Conservation (phyloP, 192 early-diverging fungal species). For the Coemansia sp. region DNA sequence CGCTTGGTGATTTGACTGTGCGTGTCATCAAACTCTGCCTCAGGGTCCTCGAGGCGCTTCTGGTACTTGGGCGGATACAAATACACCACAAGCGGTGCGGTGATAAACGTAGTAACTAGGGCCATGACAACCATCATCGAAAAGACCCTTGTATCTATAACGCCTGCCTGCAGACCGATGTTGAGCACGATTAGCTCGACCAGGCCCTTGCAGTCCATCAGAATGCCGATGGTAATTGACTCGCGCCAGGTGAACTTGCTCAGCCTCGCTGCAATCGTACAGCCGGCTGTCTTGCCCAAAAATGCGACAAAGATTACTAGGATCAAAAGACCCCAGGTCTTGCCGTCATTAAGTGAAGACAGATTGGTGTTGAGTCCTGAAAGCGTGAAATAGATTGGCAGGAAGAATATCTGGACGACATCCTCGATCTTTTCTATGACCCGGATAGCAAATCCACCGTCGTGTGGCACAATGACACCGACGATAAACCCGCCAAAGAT, state of each 20-base stretch:
- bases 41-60: slow-evolving; percentile 31
- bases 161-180: slow-evolving; percentile 80
- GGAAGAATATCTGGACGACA: slow-evolving; percentile 75
- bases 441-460: slow-evolving; percentile 79
- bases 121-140: slow-evolving; percentile 80
- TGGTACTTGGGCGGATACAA: slow-evolving; percentile 76
- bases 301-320: slow-evolving; percentile 76
- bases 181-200: slow-evolving; percentile 97
- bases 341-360: slow-evolving; percentile 64
- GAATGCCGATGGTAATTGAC: slow-evolving; percentile 76
- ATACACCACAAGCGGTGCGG: slow-evolving; percentile 68
- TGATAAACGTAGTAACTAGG: slow-evolving; percentile 85
- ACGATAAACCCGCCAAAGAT: slow-evolving; percentile 93
- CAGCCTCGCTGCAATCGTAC: slow-evolving; percentile 63
- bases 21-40: slow-evolving; percentile 9
- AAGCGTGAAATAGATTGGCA: slow-evolving; percentile 92
- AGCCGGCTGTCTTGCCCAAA: slow-evolving; percentile 85
- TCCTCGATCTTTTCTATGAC: slow-evolving; percentile 95
- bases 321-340: slow-evolving; percentile 73
- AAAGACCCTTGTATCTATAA: slow-evolving; percentile 72
- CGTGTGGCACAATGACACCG: slow-evolving; percentile 86
- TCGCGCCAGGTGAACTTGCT: slow-evolving; percentile 78
- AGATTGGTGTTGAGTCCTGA: slow-evolving; percentile 91
- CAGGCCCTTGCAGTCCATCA: slow-evolving; percentile 97
- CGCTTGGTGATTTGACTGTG: slow-evolving; percentile 21